Base-by-base conservation (phyloP, 768 basidiomycete species). In the Termitomyces sp. region DNA sequence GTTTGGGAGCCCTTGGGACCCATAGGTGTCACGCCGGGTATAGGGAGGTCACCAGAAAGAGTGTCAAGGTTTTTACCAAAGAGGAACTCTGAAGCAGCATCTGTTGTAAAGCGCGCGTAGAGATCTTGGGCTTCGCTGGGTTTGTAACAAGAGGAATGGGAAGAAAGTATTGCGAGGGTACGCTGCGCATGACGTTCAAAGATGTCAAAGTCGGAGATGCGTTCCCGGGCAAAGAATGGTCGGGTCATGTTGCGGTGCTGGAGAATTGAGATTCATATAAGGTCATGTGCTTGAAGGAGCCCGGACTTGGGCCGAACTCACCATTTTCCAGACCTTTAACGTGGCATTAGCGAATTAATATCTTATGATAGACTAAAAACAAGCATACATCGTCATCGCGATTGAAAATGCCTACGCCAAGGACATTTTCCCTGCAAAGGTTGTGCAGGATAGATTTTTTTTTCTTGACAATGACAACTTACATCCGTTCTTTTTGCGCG, bases 351-450 rank as follows among this genome's bases (percentile, higher is more conserved):
- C 55, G 7, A 36, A 62, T 58, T n/a, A 34, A 34, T 44, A 16
- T 37, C 36, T 51, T 49, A 34, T 44, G 60, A 8, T 30, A 52
- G 18, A 46, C 34, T 54, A 41, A 27, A 51, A 27, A 18, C 45
- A 20, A 33, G 61, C 76, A 71, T 67, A 84, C 85, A 71, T 85
- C 82, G 64, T 87, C 88, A 68, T 89, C 89, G 16, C 88, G 79
- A 62, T 89, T 89, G 70, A 91, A 91, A 41, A 91, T 89, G 2
- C 89, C 88, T 61, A 81, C 76, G 4, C 89, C 89, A n/a, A 91
- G 75, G 67, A 89, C 86, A 11, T 75, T 76, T 61, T 81, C 77
- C 80, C 81, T 81, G 66, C 50, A 57, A 24, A 58, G 59, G 20
- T 9, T 22, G 59, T 20, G 15, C 42, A 37, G 15, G 47, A 24